These are phyloP conservation scores for Dothiorella sarmentorum DNA, from an alignment of 2,329 filamentous ascomycete genomes.

Conservation along the genomic window DNA sequence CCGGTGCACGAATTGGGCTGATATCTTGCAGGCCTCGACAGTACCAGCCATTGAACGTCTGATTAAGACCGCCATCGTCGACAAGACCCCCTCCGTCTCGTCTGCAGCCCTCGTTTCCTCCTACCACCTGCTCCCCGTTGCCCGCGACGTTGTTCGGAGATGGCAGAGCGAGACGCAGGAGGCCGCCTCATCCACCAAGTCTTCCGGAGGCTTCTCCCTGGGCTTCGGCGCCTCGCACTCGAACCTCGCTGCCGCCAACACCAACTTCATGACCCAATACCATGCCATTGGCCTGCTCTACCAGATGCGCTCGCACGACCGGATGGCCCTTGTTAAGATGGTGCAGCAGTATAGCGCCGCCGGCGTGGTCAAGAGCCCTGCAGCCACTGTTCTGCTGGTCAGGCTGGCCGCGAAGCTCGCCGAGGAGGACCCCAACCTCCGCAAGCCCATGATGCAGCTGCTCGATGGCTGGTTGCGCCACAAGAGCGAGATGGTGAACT, in stretches of 20 bases:
- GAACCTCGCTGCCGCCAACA: slow-evolving; percentile 69
- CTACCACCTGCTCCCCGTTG: slow-evolving; percentile 95
- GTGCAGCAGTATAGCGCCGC: slow-evolving; percentile 96
- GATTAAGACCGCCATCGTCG: slow-evolving; percentile 98
- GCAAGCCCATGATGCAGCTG: slow-evolving; percentile 95
- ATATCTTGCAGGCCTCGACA: slow-evolving; percentile 67
- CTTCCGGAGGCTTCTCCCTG: slow-evolving; percentile 82
- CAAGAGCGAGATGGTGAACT: slow-evolving; percentile 92
- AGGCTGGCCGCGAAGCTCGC: slow-evolving; percentile 89
- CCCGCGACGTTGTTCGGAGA: slow-evolving; percentile 88
- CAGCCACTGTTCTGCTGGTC: slow-evolving; percentile 88
- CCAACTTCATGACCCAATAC: slow-evolving; percentile 97
- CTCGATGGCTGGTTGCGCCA: slow-evolving; percentile 94
- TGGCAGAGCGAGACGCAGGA: slow-evolving; percentile 99
- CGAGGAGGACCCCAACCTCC: slow-evolving; percentile 82
- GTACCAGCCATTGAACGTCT: slow-evolving; percentile 97
- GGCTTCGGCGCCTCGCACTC: slow-evolving; percentile 78
- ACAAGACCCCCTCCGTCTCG: slow-evolving; percentile 96
- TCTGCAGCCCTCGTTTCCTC: slow-evolving; percentile 95
- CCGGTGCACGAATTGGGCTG: slow-evolving; percentile 13
- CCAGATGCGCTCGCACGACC: slow-evolving; percentile 95
- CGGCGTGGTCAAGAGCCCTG: slow-evolving; percentile 91
- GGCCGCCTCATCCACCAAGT: slow-evolving; percentile 86
- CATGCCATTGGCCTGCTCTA: slow-evolving; percentile 96
- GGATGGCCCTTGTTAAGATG: slow-evolving; percentile 99